Base-by-base conservation (phyloP, 2,329 filamentous ascomycete genomes). In the Diaporthe australafricana region DNA sequence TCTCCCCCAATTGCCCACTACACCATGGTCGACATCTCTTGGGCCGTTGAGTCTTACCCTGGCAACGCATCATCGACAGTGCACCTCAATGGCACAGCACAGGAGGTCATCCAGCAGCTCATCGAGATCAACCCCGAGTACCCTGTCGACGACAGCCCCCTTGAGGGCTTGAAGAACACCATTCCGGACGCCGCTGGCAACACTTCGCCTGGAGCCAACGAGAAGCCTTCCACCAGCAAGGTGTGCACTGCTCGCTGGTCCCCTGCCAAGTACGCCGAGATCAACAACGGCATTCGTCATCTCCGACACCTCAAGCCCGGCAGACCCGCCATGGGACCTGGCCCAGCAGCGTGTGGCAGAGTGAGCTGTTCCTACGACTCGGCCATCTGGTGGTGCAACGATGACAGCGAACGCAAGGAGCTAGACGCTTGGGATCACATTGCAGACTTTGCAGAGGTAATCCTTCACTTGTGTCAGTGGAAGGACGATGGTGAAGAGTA, bases 351-450 rank as follows among this genome's bases (percentile, higher is more conserved):
- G 17, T 63, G 60, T 30, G n/a, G 60, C 20, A 35, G 42, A 6
- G n/a, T 63, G 20, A 48, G 42, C 42, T 63, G 60, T 14, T 20
- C 35, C 2, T 22, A 2, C 4, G 30, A n/a, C 12, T 38, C 53
- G 53, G 30, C 53, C 12, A 56, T 35, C 14, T 63, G n/a, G 27
- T 63, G 42, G 30, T 63, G 60, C 60, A 48, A 63, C 6, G 60
- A 63, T 20, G 32, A 22, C 20, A 42, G 22, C 42, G 20, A 35
- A 30, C 20, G n/a, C 0, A 48, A 17, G 12, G 30, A 22, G 27
- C 1, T 63, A 2, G 42, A 63, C n/a, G 35, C 60, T 7, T 63
- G 60, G 60, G 1, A 25, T 1, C 6, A 35, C 7, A 3, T 63
- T 5, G 45, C 42, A 4, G 7, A 11, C 0, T 42, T 14, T 17